These are phyloP conservation scores for Schizopora paradoxa DNA, from an alignment of 1,284 basidiomycete genomes.

Conservation along the genomic window DNA sequence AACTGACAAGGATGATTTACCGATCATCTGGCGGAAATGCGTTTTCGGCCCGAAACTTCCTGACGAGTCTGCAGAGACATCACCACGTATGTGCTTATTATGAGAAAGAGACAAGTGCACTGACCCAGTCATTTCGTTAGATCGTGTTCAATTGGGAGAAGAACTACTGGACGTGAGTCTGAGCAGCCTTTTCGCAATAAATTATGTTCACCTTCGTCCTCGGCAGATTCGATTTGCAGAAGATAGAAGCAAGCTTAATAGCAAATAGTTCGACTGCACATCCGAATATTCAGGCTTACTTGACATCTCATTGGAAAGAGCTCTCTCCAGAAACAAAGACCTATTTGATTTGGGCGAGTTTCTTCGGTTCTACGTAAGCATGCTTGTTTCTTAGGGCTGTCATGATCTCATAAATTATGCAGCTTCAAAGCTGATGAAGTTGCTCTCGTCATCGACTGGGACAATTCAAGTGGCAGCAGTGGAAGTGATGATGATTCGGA, in stretches of 20 bases:
- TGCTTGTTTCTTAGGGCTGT: not conserved
- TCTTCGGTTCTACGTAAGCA: slow-evolving; percentile 62
- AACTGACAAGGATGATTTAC: slow-evolving; percentile 50
- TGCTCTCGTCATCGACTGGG: slow-evolving; percentile 65
- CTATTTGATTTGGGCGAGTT: slow-evolving; percentile 63
- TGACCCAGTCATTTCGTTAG: slow-evolving; percentile 28
- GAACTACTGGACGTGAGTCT: slow-evolving; percentile 60
- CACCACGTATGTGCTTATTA: slow-evolving; percentile 20
- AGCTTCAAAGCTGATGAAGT: slow-evolving; percentile 70
- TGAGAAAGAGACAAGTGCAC: not conserved
- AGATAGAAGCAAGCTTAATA: slow-evolving; percentile 48
- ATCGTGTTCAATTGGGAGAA: slow-evolving; percentile 55
- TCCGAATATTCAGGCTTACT: slow-evolving; percentile 56
- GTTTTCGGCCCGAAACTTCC: slow-evolving; percentile 56
- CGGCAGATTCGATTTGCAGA: slow-evolving; percentile 50
- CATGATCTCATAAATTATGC: slow-evolving; percentile 1
- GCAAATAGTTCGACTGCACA: slow-evolving; percentile 46
- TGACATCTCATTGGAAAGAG: slow-evolving; percentile 52
- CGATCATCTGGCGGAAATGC: slow-evolving; percentile 59
- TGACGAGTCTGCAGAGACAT: slow-evolving; percentile 55
- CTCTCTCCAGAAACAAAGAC: slow-evolving; percentile 59
- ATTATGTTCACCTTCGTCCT: too few species aligned
- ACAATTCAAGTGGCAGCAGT: slow-evolving; percentile 46
- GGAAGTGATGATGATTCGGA: slow-evolving; percentile 52
- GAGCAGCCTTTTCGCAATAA: too few species aligned